Conservation (phyloP, 1,139 yeast species). For the Suhomyces ambrosiae region DNA sequence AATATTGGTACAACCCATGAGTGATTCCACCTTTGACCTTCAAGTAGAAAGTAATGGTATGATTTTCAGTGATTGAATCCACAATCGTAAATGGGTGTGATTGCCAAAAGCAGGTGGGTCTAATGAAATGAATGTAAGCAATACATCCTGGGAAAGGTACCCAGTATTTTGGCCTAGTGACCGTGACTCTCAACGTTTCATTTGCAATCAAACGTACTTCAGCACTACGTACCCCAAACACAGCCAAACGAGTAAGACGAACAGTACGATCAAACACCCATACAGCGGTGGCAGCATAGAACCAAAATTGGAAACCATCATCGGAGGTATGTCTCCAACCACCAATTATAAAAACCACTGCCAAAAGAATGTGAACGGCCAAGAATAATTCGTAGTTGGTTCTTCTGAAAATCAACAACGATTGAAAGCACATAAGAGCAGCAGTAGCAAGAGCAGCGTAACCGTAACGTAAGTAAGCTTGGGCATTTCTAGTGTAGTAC, state of each 20-base stretch:
- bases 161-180: conserved; percentile 41
- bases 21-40: conserved; percentile 46
- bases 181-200: conserved; percentile 45
- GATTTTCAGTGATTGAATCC: conserved; percentile 32
- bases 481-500: conserved; percentile 37
- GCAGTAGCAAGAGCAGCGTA: conserved; percentile 46
- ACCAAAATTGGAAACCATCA: conserved; percentile 48
- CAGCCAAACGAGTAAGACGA: conserved; percentile 50
- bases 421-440: conserved; percentile 46
- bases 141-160: conserved; percentile 42
- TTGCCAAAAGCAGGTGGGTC: conserved; percentile 53
- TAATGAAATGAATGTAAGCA: conserved; percentile 42
- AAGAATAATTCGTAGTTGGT: conserved; percentile 66
- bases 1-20: conserved; percentile 40
- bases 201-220: conserved; percentile 49
- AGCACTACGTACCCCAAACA: conserved; percentile 55
- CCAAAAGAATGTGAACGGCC: conserved; percentile 58
- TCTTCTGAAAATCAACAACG: conserved; percentile 56
- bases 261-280: conserved; percentile 65
- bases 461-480: conserved; percentile 57
- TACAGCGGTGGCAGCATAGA: conserved; percentile 56
- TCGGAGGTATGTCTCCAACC: conserved; percentile 59
- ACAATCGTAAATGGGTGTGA: conserved; percentile 59
- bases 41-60: conserved; percentile 34
- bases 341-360: conserved; percentile 55